Evolutionary conservation across 1,139 yeast species (phyloP), one percentile per base, ranked within the genome.

Genomic region (Nakaseomyces kungkrabaensis): DNA sequence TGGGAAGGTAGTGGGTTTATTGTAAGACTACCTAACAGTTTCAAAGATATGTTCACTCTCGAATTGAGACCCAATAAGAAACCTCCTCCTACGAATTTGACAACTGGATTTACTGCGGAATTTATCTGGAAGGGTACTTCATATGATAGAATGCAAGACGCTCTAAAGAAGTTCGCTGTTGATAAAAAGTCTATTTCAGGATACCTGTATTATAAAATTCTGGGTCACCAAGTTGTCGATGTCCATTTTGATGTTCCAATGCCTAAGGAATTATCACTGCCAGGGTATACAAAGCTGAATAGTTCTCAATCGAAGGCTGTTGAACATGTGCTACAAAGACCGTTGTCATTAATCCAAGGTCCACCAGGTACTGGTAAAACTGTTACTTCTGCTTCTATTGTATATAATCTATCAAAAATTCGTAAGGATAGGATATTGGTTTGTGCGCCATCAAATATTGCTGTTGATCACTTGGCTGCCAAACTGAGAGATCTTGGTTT

Each of bases 321-420:
- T 27, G 73, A 76, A 51, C 70, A 78, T 5, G 96, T 85, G 1
- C 69, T 90, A 53, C 78, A 77, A 59, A 74, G 81, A 58, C 96
- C 96, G 1, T 72, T 90, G 43, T 80, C 95, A 6, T 74, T 90
- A 59, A 89, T 90, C 56, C 97, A 90, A 67, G 97, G 97, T 22
- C 97, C 97, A n/a, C 97, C 97, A 13, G 68, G 68, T 47, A 90
- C 97, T 0, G 97, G 97, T 64, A 90, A 90, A 65, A 90, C 97
- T 0, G 95, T 88, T 11, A 89, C 96, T 0, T 87, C 96, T 0
- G 94, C 96, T 3, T 83, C 96, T 0, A 86, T 90, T 55, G 79
- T 89, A 29, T 85, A 85, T 60, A 96, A 88, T 60, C 70, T 89
- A 53, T 74, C 81, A 3, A 77, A 78, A 51, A 63, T 82, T 54